Percentiles rank a stretch among this genome's conserved stretches.
phyloP scores from a whole-genome alignment of 1,139 yeast genomes.

The Arxiozyma heterogenica region DNA sequence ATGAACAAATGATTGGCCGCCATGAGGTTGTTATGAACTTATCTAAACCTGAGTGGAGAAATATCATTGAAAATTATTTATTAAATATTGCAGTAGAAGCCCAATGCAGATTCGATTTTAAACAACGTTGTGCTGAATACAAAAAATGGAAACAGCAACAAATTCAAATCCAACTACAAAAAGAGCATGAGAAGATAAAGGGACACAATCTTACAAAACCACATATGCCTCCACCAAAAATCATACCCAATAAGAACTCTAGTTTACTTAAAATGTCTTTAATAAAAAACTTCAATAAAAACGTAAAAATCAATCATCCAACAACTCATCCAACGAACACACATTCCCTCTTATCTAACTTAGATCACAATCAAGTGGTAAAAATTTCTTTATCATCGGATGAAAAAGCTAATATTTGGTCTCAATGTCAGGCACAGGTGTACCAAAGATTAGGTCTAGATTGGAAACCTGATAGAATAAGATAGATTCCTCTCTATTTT shows the following conservation, averaged over 20 bases:
- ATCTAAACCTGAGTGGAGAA: constrained; percentile 54
- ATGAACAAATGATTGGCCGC: constrained; percentile 27
- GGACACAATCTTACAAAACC: constrained; percentile 20
- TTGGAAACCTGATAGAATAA: constrained; percentile 46
- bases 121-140: constrained; percentile 37
- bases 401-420: constrained; percentile 51
- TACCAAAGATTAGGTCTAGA: constrained; percentile 48
- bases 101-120: constrained; percentile 54
- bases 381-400: constrained; percentile 38
- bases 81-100: constrained; percentile 60
- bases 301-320: background rate
- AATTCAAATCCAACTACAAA: constrained; percentile 1
- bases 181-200: background rate
- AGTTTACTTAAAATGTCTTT: constrained; percentile 5
- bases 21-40: constrained; percentile 26
- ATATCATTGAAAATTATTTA: constrained; percentile 55
- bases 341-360: background rate
- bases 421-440: constrained; percentile 47
- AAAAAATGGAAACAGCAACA: constrained; percentile 33
- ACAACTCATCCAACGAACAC: constrained; percentile 6
- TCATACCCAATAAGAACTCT: constrained; percentile 15
- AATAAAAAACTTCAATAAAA: constrained; percentile 5
- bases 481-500: constrained; percentile 5
- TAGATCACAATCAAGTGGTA: background rate
- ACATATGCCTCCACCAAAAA: constrained; percentile 30